Evolutionary conservation across 768 basidiomycete species (phyloP).

Genomic region (Amanita exitialis): DNA sequence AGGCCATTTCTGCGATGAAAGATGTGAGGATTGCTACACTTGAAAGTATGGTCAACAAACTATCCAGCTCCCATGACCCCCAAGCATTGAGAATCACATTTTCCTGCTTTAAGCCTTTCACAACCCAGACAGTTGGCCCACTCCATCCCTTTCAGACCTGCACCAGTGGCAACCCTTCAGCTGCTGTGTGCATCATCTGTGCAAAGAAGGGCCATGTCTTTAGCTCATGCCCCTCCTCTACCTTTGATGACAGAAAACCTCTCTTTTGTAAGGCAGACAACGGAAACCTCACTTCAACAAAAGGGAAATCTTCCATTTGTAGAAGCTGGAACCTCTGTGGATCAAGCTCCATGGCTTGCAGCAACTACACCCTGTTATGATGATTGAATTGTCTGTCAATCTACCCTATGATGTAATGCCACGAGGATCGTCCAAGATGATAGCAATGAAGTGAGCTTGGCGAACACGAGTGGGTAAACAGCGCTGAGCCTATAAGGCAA

Average conservation of each 20-base stretch:
- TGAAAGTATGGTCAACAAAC: background rate
- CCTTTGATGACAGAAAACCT: background rate
- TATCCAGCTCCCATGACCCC: background rate
- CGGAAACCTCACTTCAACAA: background rate
- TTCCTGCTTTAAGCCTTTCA: background rate
- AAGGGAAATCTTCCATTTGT: slow-evolving; percentile 4
- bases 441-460: no score
- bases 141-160: slow-evolving; percentile 6
- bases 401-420: no score
- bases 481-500: no score
- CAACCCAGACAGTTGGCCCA: background rate
- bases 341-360: background rate
- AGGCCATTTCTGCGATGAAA: background rate
- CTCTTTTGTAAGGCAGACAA: background rate
- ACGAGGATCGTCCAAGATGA: no score
- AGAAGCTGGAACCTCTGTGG: slow-evolving; percentile 8
- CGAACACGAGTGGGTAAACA: no score
- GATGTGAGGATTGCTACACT: background rate
- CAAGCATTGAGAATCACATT: background rate
- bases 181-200: slow-evolving; percentile 10
- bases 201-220: slow-evolving; percentile 6
- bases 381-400: no score
- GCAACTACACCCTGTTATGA: no score
- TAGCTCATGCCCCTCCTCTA: background rate
- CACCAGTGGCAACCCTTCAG: slow-evolving; percentile 3